Conservation (phyloP, 2,329 filamentous ascomycete genomes). For the Diplodia seriata region DNA sequence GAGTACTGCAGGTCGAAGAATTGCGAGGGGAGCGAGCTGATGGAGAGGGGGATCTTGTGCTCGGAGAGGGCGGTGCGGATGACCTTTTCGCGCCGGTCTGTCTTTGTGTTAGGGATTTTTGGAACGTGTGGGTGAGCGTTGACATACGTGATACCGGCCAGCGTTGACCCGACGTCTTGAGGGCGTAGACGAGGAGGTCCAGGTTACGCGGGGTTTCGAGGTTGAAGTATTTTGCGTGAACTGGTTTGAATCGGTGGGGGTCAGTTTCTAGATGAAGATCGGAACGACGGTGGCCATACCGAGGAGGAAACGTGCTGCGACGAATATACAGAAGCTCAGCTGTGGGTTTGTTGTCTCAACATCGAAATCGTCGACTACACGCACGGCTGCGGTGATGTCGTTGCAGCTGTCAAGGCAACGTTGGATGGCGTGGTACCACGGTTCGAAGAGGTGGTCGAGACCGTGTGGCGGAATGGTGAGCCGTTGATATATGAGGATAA, state of each 20-base stretch:
- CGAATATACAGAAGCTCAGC: slow-evolving; percentile 40
- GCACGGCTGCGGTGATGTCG: slow-evolving; percentile 39
- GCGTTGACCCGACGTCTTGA: slow-evolving; percentile 39
- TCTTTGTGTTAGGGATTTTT: neutral
- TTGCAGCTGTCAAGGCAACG: slow-evolving; percentile 41
- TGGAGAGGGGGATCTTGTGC: slow-evolving; percentile 37
- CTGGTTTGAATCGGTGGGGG: slow-evolving; percentile 13
- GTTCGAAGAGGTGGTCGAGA: slow-evolving; percentile 38
- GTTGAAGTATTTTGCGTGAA: slow-evolving; percentile 40
- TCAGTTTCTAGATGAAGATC: neutral
- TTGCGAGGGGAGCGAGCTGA: slow-evolving; percentile 38
- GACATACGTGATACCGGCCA: slow-evolving; percentile 35
- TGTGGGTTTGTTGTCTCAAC: slow-evolving; percentile 39
- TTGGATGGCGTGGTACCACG: slow-evolving; percentile 42
- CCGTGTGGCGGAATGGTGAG: slow-evolving; percentile 37
- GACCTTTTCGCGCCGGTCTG: slow-evolving; percentile 38
- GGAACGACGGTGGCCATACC: slow-evolving; percentile 23
- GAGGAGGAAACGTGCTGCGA: slow-evolving; percentile 40
- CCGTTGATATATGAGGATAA: slow-evolving; percentile 39
- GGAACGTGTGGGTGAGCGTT: neutral
- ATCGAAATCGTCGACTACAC: slow-evolving; percentile 37
- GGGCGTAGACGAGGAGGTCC: slow-evolving; percentile 39
- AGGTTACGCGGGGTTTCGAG: slow-evolving; percentile 38
- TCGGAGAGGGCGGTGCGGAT: slow-evolving; percentile 40
- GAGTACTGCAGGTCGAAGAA: slow-evolving; percentile 42